Conservation (phyloP, 305 asterid genomes). For the Caryopteris hybrid region DNA sequence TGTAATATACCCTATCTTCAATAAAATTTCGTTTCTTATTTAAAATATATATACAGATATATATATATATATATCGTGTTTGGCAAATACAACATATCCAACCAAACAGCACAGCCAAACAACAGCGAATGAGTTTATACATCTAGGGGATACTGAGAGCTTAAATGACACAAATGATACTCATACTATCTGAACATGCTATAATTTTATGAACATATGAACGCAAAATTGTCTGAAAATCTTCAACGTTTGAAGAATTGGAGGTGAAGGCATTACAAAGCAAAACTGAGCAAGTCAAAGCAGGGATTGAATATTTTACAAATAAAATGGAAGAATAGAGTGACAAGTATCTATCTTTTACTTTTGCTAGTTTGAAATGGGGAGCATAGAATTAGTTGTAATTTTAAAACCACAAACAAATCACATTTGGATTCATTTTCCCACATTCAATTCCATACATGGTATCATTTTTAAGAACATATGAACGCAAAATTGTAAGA, state of each 20-base stretch:
- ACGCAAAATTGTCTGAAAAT: not conserved
- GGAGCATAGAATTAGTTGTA: not conserved
- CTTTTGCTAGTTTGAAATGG: not conserved
- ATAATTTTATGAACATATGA: not conserved
- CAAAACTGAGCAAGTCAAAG: not conserved
- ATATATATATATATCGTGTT: not conserved
- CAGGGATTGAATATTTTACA: not conserved
- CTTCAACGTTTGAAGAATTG: not conserved
- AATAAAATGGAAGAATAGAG: not conserved
- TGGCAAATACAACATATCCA: not conserved
- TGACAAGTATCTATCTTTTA: not conserved
- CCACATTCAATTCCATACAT: not conserved
- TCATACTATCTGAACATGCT: not conserved
- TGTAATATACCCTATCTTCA: too few relatives aligned
- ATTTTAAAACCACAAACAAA: not conserved
- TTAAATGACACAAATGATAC: not conserved
- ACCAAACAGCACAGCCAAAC: not conserved
- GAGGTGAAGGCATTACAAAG: not conserved
- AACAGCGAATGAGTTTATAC: too few relatives aligned
- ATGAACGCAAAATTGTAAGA: not conserved
- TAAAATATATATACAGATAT: too few relatives aligned
- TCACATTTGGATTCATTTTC: not conserved
- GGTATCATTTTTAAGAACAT: not conserved
- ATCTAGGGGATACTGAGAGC: not conserved
- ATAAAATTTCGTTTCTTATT: too few relatives aligned